These are phyloP conservation scores for Gardenia jasminoides DNA, from an alignment of 257 asterid genomes.

Conservation along the genomic window DNA sequence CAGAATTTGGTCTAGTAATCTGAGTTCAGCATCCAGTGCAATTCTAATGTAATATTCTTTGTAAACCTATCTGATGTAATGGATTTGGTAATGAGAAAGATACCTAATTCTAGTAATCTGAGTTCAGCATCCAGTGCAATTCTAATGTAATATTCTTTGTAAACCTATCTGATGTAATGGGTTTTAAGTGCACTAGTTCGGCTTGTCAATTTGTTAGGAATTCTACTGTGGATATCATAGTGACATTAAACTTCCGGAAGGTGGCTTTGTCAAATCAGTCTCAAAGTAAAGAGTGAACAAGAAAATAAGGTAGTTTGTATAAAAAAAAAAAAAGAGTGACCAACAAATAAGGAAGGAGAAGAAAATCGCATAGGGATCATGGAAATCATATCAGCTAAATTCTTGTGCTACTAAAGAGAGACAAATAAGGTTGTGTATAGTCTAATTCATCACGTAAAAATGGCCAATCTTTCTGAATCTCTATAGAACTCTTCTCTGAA, in stretches of 20 bases:
- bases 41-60: neutral
- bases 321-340: no score
- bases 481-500: no score
- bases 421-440: no score
- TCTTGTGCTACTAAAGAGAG: neutral
- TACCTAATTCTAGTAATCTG: neutral
- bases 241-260: neutral
- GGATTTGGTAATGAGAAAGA: neutral
- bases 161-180: neutral
- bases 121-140: neutral
- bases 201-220: neutral
- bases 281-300: neutral
- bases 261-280: neutral
- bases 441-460: no score
- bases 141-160: neutral
- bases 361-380: neutral
- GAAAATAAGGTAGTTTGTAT: no score
- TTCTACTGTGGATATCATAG: neutral
- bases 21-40: neutral
- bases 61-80: neutral
- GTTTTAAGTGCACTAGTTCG: neutral
- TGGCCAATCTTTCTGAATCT: no score
- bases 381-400: neutral
- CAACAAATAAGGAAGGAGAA: neutral
- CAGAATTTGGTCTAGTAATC: neutral